Base-by-base conservation (phyloP, 2,329 filamentous ascomycete species). In the Fusarium albidum region DNA sequence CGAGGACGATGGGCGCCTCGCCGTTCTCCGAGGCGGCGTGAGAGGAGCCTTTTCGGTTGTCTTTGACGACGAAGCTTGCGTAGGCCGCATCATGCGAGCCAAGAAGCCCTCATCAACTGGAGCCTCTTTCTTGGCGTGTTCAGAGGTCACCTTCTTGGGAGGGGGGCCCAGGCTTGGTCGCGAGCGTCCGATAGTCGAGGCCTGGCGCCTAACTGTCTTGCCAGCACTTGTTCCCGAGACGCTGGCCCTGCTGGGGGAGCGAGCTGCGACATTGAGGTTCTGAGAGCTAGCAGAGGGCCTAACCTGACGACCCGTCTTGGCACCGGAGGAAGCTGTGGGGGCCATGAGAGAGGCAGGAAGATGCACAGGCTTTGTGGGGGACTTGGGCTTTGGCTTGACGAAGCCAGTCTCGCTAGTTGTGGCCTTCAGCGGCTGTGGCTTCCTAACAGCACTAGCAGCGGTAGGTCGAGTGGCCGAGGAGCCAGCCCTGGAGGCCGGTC, bases 81-180 rank as follows among this genome's bases (percentile, higher is more conserved):
- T 93, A 3, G 90, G 90, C 33, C 89, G 80, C 85, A 88, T 92
- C 89, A 93, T 92, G 45, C 90, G 84, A n/a, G 88, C 89, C 21
- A 93, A 75, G 73, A 93, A 93, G 12, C 85, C 74, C 60, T 90
- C 87, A 59, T 91, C 87, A 2, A 89, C 78, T 14, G 82, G 81
- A 39, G 77, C 79, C 21, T 82, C 77, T 55, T 79, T 77, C 63
- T 80, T 81, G 7, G 81, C 75, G 1, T 47, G 49, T 13, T 61
- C 49, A 4, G 59, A 18, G 4, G 54, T 33, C 8, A 52, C 32
- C 59, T 82, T 86, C 71, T 84, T 87, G 3, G 84, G 82, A 8
- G 84, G 83, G 3, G 78, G 82, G 2, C 83, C 84, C 14, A 87
- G 60, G 62, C 83, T 85, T 4, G 82, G 81, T 35, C 81, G 74